Evolutionary conservation across 148 eudicot genomes (phyloP), one percentile per base, ranked within the genome.

Genomic region (Oxyria digyna): DNA sequence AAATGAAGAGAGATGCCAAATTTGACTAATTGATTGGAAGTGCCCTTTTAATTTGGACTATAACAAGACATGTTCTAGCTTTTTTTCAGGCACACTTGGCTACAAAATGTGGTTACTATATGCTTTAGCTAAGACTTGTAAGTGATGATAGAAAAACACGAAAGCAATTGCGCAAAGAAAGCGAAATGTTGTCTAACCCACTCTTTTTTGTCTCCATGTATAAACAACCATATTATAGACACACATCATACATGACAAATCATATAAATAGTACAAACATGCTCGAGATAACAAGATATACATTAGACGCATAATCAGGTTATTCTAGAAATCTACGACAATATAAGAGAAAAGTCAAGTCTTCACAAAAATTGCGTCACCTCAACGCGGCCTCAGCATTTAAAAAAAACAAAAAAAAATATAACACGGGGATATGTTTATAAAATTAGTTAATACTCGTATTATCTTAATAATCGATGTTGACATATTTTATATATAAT

Each of bases 101-200:
- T 23, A 54, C 8, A 57, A 57, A 18, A 50, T 54, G 18, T 18
- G 8, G 37, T 57, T 57, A 29, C 37, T 27, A 38, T 33, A 33
- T 33, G 26, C 35, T 57, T 27, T 14, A 15, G 64, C 4, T 57
- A 11, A 8, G 24, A 24, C 15, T 27, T 27, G 37, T 29, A 18
- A 26, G 18, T 57, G 64, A 8, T 57, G 2, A 57, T 13, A 57
- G 8, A 13, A 29, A 57, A 57, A 1, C 29, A 27, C n/a, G 14
- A 27, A 57, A 54, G 29, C 62, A 54, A 3, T 54, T 54, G 62
- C 31, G 6, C n/a, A 24, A 29, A 27, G 64, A 27, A 57, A 27
- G 64, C 8, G 64, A 57, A 57, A 57, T 24, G 4, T 57, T 57
- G 37, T 57, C 64, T 57, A 57, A 57, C 35, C 64, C 64, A 57